phyloP scores from a whole-genome alignment of 2,329 filamentous ascomycete genomes.

The Pseudocercospora macadamiae region DNA sequence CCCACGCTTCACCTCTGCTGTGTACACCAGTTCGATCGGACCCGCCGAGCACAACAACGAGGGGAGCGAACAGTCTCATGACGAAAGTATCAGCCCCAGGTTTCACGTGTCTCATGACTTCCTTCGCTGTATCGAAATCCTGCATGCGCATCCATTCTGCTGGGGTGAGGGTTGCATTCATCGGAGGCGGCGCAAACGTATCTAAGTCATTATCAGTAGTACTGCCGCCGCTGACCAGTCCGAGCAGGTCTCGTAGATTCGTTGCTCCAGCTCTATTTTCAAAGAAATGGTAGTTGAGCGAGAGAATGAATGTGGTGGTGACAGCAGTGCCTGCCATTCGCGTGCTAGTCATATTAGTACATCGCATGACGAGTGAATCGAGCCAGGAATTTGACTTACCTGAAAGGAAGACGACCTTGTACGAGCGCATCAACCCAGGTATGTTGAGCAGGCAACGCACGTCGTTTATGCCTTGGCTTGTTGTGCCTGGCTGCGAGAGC shows the following conservation, averaged over 20 bases:
- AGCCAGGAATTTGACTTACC: not conserved
- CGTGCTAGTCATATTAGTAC: conserved; percentile 53
- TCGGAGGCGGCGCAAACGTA: conserved; percentile 53
- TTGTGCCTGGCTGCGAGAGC: conserved; percentile 56
- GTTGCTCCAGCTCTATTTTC: conserved; percentile 55
- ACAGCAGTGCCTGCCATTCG: conserved; percentile 75
- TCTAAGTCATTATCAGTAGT: conserved; percentile 30
- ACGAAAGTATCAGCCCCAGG: conserved; percentile 72
- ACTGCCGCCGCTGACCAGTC: conserved; percentile 30
- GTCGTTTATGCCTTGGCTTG: conserved; percentile 23
- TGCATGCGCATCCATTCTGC: conserved; percentile 76
- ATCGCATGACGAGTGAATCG: not conserved
- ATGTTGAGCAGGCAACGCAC: conserved; percentile 39
- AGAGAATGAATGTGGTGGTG: conserved; percentile 71
- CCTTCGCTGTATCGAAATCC: conserved; percentile 75
- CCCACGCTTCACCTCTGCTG: conserved; percentile 50
- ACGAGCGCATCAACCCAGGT: conserved; percentile 66
- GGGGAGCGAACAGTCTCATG: conserved; percentile 73
- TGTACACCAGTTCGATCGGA: conserved; percentile 63
- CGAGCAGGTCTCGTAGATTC: conserved; percentile 36
- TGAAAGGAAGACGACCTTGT: conserved; percentile 64
- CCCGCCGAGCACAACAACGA: conserved; percentile 71
- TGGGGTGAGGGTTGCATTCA: conserved; percentile 76
- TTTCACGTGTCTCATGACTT: conserved; percentile 76
- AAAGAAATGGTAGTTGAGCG: conserved; percentile 78